These are phyloP conservation scores for Pyrenochaeta sp. DNA, from an alignment of 2,329 filamentous ascomycete genomes.

Conservation along the genomic window DNA sequence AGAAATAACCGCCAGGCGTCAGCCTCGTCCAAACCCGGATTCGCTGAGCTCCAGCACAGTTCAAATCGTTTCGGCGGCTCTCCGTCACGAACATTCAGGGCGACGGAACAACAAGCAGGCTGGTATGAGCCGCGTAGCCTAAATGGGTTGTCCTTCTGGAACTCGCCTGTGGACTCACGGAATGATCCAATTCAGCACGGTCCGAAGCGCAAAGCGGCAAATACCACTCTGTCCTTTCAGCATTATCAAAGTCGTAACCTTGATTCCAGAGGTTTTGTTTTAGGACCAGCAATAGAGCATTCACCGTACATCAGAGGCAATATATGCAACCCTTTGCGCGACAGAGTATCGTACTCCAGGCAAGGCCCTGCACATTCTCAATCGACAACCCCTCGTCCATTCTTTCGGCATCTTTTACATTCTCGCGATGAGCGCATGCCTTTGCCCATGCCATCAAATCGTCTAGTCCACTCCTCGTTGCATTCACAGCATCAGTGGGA, in stretches of 20 bases:
- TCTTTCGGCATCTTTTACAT: conserved; percentile 9
- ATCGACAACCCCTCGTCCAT: conserved; percentile 8
- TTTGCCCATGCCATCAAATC: conserved; percentile 25
- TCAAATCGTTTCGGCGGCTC: conserved; percentile 36
- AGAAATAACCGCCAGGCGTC: conserved; percentile 25
- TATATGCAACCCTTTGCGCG: conserved; percentile 10
- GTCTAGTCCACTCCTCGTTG: conserved; percentile 15
- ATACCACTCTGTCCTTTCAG: not conserved
- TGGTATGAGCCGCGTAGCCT: conserved; percentile 37
- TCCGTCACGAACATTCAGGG: conserved; percentile 32
- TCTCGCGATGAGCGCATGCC: conserved; percentile 21
- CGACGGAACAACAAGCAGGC: conserved; percentile 4
- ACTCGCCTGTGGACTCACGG: conserved; percentile 34
- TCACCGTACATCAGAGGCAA: conserved; percentile 12
- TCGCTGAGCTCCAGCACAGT: conserved; percentile 40
- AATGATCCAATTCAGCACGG: conserved; percentile 22
- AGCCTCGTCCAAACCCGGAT: conserved; percentile 14
- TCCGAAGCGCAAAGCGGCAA: not conserved
- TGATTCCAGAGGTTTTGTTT: conserved; percentile 22
- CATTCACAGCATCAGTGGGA: conserved; percentile 25
- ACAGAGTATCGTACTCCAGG: conserved; percentile 4
- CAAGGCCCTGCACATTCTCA: conserved; percentile 8
- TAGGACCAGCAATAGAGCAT: conserved; percentile 9
- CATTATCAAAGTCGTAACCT: conserved; percentile 16
- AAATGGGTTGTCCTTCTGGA: conserved; percentile 48